Base-by-base conservation (phyloP, 2,329 filamentous ascomycete genomes). In the Pyricularia sp. region DNA sequence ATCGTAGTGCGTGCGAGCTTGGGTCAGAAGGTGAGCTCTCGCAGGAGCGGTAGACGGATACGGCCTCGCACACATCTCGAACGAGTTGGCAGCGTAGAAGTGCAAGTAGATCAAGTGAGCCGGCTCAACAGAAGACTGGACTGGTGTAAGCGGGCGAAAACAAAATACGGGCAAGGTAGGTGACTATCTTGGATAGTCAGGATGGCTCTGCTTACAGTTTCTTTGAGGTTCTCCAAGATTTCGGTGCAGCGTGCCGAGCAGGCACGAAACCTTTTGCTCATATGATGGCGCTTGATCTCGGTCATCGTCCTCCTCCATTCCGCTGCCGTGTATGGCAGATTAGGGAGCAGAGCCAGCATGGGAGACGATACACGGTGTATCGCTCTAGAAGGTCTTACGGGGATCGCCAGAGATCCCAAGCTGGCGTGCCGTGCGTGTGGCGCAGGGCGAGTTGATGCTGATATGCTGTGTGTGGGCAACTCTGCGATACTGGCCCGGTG, bases 11-110 rank as follows among this genome's bases (percentile, higher is more conserved):
- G 77, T 75, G 66, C 81, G 81, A 5, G 86, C 85, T 71, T 86
- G 81, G 50, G 80, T 78, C 6, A 88, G 79, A 7, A 88, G 78
- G 68, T 76, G 81, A 42, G 77, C 77, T 64, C 85, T 83, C 71
- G 83, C 79, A 2, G 80, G 75, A 0, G 83, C 83, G 1, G 79
- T 80, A 12, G 79, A 76, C 20, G 81, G 80, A 9, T 86, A 77
- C 50, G 81, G 79, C 31, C 82, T 80, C 1, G 85, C 85, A 72
- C 85, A 85, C 78, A 84, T 83, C 73, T 88, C 86, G 61, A 86
- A 80, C 17, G 86, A 84, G n/a, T 81, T 83, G 25, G 86, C 86
- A n/a, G 85, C 86, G 71, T 88, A 88, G 74, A 88, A 88, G 74
- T 86, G 82, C 6, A 88, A 79, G 70, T 86, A 87, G 71, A 88